Evolutionary conservation across 495 filamentous ascomycete species (phyloP).

Genomic region (Aspergillus cavernicola): DNA sequence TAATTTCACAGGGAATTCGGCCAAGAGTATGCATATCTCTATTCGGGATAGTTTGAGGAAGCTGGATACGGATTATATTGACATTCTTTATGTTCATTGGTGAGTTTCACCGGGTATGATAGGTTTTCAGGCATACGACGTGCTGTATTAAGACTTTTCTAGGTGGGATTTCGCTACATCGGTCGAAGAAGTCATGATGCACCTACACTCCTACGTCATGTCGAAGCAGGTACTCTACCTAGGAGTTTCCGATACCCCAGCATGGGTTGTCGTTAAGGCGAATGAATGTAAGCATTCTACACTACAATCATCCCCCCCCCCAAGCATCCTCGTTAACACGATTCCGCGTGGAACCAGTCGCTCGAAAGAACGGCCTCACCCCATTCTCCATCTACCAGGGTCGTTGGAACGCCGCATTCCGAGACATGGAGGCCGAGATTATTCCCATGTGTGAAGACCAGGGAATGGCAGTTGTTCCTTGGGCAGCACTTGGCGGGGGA

Average conservation of each 20-base stretch:
- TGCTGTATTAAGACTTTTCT: no score
- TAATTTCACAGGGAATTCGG: slow-evolving; percentile 55
- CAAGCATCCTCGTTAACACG: background rate
- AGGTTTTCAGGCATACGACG: no score
- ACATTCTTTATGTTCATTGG: slow-evolving; percentile 28
- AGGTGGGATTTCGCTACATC: slow-evolving; percentile 64
- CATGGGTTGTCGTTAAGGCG: slow-evolving; percentile 64
- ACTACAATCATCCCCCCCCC: background rate
- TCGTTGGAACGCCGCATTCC: slow-evolving; percentile 52
- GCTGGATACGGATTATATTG: slow-evolving; percentile 63
- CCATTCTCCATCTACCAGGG: slow-evolving; percentile 69
- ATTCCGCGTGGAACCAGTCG: slow-evolving; percentile 18
- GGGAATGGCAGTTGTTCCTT: slow-evolving; percentile 66
- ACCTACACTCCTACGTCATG: slow-evolving; percentile 56
- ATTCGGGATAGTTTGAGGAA: slow-evolving; percentile 55
- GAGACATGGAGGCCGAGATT: slow-evolving; percentile 69
- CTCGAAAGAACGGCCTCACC: slow-evolving; percentile 56
- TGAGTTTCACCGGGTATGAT: no score
- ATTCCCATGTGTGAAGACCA: slow-evolving; percentile 62
- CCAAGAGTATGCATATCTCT: slow-evolving; percentile 54
- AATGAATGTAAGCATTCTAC: slow-evolving; percentile 44
- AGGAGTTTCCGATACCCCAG: slow-evolving; percentile 63
- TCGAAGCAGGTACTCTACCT: slow-evolving; percentile 68
- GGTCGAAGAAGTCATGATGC: slow-evolving; percentile 67
- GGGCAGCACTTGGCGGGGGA: slow-evolving; percentile 28